Base-by-base conservation (phyloP, 1,284 basidiomycete species). In the Ceratobasidium sp. region DNA sequence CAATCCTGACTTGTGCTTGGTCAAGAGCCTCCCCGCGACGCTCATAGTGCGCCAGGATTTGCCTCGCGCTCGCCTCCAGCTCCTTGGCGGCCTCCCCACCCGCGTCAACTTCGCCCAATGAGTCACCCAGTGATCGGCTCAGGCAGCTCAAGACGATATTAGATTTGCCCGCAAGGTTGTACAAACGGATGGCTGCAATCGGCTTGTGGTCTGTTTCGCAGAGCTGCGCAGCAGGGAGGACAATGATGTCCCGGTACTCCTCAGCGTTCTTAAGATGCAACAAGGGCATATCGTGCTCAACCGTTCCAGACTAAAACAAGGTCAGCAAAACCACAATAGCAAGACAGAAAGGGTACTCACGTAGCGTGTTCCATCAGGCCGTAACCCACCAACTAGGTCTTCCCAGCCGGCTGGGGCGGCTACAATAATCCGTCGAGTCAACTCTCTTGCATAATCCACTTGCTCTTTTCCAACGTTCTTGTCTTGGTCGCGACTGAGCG, bases 101-200 rank as follows among this genome's bases (percentile, higher is more conserved):
- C 1, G 88, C 87, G 72, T 87, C 87, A 0, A 91, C 89, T 79
- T 91, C 88, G 4, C 90, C 86, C 54, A 97, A 86, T 0, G 93
- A 92, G 79, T 92, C 92, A n/a, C 96, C 96, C 0, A 99, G 87
- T 2, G 96, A 94, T 74, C 91, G 90, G 53, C 95, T 96, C 54
- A 99, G 91, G 75, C 95, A 95, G 8, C 90, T 87, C 50, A 99
- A 89, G 60, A 99, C 97, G 36, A 93, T 94, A 64, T 90, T 86
- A 81, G 97, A 96, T 77, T 98, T 94, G 48, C 95, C 94, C 0
- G 97, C 96, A 47, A 99, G 90, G 83, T 99, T 97, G 85, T 96
- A 99, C 59, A 99, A 85, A 82, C 97, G 93, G 84, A 99, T 96
- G 1, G 96, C 96, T 82, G 99, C 96, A 5, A 92, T 88, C 54